Evolutionary conservation across 352 stramenopile species (phyloP).

Genomic region (Phytopythium boreale): DNA sequence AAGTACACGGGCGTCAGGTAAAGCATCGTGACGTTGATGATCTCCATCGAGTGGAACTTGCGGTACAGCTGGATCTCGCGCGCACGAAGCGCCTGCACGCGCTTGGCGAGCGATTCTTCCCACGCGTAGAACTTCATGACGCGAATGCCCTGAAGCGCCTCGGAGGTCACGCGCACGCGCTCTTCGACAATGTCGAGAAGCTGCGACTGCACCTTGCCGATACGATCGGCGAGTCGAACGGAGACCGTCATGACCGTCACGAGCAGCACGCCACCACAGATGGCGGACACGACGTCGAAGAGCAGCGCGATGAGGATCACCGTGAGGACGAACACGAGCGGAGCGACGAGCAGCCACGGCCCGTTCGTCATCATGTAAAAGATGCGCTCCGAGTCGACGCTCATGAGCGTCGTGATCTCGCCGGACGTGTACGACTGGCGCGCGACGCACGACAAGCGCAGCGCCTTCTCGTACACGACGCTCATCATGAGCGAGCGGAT

Average conservation of each 20-base stretch:
- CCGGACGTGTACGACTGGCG: constrained; percentile 32
- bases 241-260: constrained; percentile 13
- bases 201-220: constrained; percentile 10
- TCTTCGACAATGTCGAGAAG: constrained; percentile 38
- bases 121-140: constrained; percentile 92
- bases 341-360: constrained; percentile 22
- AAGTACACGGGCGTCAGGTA: constrained; percentile 49
- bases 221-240: background rate
- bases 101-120: constrained; percentile 44
- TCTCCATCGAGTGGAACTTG: constrained; percentile 53
- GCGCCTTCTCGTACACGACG: constrained; percentile 38
- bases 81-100: constrained; percentile 37
- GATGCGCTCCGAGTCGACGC: constrained; percentile 38
- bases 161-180: constrained; percentile 92
- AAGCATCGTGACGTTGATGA: constrained; percentile 55
- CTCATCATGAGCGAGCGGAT: constrained; percentile 38
- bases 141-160: constrained; percentile 88
- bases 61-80: constrained; percentile 42
- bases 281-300: constrained; percentile 17
- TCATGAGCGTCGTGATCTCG: constrained; percentile 42
- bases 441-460: constrained; percentile 56
- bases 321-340: constrained; percentile 22
- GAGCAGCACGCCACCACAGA: constrained; percentile 16
- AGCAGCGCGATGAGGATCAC: constrained; percentile 25
- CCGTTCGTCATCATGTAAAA: constrained; percentile 31